These are phyloP conservation scores for Colletotrichum cordylinicola DNA, from an alignment of 2,329 filamentous ascomycete genomes.

Conservation along the genomic window DNA sequence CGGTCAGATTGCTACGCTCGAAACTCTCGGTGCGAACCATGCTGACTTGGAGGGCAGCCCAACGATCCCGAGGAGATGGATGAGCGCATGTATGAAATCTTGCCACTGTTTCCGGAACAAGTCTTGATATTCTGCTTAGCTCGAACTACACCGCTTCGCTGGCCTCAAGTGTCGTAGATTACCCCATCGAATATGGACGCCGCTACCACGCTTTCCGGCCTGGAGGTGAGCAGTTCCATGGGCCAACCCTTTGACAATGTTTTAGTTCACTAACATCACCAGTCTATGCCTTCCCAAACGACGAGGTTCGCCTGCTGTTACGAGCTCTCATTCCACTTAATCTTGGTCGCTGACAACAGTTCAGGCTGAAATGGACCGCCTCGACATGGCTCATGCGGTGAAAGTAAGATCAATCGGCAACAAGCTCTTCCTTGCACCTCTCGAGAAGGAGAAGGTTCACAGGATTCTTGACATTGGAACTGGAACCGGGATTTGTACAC, in stretches of 20 bases:
- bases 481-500: neutral
- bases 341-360: neutral
- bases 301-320: neutral
- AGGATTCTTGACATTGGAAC: neutral
- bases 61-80: too few relatives aligned
- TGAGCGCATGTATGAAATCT: too few relatives aligned
- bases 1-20: too few relatives aligned
- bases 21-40: too few relatives aligned
- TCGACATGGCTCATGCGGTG: conserved; percentile 46
- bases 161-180: neutral
- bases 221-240: neutral
- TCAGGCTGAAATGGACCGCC: neutral
- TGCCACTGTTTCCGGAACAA: too few relatives aligned
- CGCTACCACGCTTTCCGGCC: neutral
- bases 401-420: conserved; percentile 37
- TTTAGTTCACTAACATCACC: rapidly evolving
- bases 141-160: neutral
- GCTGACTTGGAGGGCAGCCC: too few relatives aligned
- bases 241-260: rapidly evolving
- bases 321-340: rapidly evolving
- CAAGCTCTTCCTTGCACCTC: conserved; percentile 45
- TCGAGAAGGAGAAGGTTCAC: conserved; percentile 24
- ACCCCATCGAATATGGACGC: neutral
- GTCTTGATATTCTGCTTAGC: too few relatives aligned
- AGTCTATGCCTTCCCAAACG: neutral